phyloP scores from a whole-genome alignment of 106 monocot species.

The Apostasia shenzhenica region DNA sequence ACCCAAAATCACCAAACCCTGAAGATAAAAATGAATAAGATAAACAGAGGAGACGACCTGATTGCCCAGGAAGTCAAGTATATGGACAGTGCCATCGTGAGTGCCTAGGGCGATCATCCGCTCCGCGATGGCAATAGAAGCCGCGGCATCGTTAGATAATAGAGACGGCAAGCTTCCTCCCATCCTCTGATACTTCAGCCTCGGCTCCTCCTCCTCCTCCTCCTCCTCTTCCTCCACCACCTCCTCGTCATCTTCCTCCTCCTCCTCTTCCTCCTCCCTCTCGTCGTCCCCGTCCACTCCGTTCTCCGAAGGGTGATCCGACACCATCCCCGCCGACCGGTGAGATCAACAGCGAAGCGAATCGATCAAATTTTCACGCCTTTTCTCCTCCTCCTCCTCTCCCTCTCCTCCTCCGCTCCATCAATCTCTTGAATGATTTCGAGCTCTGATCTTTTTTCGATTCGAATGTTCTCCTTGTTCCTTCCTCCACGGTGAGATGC shows the following conservation, averaged over 20 bases:
- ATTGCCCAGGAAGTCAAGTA: slow-evolving; percentile 98
- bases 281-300: slow-evolving; percentile 62
- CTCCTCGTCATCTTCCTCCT: slow-evolving; percentile 49
- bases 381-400: neutral
- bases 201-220: slow-evolving; percentile 85
- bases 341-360: neutral
- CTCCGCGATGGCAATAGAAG: slow-evolving; percentile 79
- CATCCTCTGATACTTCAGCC: slow-evolving; percentile 96
- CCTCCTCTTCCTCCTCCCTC: slow-evolving; percentile 54
- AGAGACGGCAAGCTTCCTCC: slow-evolving; percentile 82
- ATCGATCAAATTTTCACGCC: neutral
- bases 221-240: slow-evolving; percentile 35
- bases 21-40: slow-evolving; percentile 1
- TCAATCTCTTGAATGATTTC: neutral
- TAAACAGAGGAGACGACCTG: slow-evolving; percentile 33
- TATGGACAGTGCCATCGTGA: slow-evolving; percentile 83
- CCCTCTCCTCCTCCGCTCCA: neutral
- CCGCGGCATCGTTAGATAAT: slow-evolving; percentile 68
- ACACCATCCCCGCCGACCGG: slow-evolving; percentile 28
- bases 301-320: slow-evolving; percentile 30
- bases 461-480: slow-evolving; percentile 4
- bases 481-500: neutral
- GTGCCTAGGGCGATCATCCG: slow-evolving; percentile 96
- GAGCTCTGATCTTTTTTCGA: neutral
- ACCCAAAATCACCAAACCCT: neutral